A percentile compares a stretch with the other conserved stretches of the same genome.
Evolutionary conservation across 305 asterid genomes (phyloP).

Genomic region (Fraxinus latifolia): DNA sequence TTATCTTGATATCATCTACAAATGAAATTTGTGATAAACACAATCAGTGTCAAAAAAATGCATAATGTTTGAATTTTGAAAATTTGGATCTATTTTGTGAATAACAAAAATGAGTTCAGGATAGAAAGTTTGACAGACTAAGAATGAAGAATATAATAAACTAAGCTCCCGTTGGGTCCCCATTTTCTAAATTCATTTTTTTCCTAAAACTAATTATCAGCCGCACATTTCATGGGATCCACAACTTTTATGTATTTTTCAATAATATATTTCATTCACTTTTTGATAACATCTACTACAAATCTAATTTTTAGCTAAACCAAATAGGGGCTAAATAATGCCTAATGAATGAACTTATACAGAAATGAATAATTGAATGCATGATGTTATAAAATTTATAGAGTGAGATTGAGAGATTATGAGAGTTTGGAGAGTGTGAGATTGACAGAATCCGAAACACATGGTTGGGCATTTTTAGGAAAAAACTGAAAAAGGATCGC

Average conservation of each 20-base stretch:
- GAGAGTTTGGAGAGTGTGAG: not conserved
- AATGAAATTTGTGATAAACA: not conserved
- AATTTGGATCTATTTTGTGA: not conserved
- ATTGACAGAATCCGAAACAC: not conserved
- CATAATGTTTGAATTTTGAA: no score
- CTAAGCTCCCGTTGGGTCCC: not conserved
- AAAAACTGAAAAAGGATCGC: not conserved
- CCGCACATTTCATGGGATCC: no score
- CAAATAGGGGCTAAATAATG: not conserved
- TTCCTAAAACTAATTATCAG: no score
- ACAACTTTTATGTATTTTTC: no score
- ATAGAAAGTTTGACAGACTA: not conserved
- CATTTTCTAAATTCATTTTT: no score
- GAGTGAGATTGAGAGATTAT: not conserved
- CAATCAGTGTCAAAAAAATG: not conserved
- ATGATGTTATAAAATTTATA: not conserved
- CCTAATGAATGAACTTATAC: not conserved
- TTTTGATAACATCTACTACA: no score
- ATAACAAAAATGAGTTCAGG: not conserved
- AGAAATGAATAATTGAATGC: not conserved
- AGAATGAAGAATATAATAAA: not conserved
- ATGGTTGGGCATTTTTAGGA: not conserved
- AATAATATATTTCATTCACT: no score
- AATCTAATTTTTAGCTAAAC: no score
- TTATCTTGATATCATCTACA: not conserved